These are phyloP conservation scores for Pseudocohnilembus persalinus DNA, from an alignment of 169 alveolate genomes.

Conservation along the genomic window DNA sequence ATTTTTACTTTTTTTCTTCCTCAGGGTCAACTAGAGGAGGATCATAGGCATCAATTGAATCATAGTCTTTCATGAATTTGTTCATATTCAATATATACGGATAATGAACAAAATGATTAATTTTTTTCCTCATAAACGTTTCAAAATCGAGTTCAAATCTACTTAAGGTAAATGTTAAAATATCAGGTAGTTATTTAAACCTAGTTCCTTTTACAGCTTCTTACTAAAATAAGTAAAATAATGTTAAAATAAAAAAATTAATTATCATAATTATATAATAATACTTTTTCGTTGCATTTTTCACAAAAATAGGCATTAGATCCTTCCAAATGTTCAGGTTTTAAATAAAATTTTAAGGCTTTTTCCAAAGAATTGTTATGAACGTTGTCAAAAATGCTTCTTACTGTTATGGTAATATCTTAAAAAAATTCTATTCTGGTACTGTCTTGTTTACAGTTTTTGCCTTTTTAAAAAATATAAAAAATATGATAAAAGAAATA, in stretches of 20 bases:
- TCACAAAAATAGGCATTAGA: constrained; percentile 82
- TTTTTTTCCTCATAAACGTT: constrained; percentile 71
- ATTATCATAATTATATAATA: not conserved
- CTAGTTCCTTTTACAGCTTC: constrained; percentile 82
- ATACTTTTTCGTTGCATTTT: constrained; percentile 48
- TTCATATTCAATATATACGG: constrained; percentile 84
- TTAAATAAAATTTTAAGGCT: constrained; percentile 38
- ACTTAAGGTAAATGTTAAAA: constrained; percentile 58
- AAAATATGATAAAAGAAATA: constrained; percentile 14
- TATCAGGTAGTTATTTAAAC: constrained; percentile 70
- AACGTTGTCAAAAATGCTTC: not conserved
- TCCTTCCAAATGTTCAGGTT: constrained; percentile 75
- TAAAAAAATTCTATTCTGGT: not conserved
- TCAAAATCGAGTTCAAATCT: constrained; percentile 84
- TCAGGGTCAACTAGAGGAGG: not conserved
- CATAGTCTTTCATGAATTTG: constrained; percentile 39
- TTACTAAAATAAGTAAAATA: constrained; percentile 5
- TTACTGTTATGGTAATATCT: not conserved
- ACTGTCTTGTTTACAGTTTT: constrained; percentile 3
- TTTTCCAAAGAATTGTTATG: constrained; percentile 28
- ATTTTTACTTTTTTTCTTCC: not conserved
- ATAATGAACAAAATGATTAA: constrained; percentile 79
- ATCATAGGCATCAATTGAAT: not conserved
- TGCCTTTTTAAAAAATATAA: constrained; percentile 21
- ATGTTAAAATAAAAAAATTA: not conserved